A percentile compares a stretch with the other conserved stretches of the same genome.
Conservation (phyloP, 2,329 filamentous ascomycete species). For the Cytospora schulzeri region DNA sequence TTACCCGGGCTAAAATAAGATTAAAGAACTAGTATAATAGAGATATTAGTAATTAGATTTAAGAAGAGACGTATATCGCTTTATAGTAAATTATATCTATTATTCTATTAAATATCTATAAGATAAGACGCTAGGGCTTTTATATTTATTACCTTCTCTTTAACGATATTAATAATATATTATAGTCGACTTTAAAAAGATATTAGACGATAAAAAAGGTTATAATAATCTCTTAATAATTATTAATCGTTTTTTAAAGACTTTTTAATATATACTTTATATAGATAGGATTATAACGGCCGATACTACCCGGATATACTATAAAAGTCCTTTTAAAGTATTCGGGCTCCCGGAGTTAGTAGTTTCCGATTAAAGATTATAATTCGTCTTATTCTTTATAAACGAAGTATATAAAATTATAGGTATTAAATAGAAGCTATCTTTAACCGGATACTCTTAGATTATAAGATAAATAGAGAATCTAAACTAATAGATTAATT, state of each 20-base stretch:
- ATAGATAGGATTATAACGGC: background rate
- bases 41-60: too few relatives aligned
- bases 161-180: background rate
- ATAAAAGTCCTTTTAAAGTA: background rate
- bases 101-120: too few relatives aligned
- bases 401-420: background rate
- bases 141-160: too few relatives aligned
- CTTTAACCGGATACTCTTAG: background rate
- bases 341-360: background rate
- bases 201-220: background rate
- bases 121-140: too few relatives aligned
- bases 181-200: background rate
- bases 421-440: background rate
- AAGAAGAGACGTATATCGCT: too few relatives aligned
- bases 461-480: background rate
- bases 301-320: background rate
- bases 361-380: background rate
- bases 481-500: background rate
- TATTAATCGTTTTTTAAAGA: background rate
- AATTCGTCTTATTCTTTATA: background rate
- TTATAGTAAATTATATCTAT: too few relatives aligned
- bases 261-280: background rate
- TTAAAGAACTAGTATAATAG: background rate
- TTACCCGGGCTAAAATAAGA: background rate
- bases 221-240: background rate